Evolutionary conservation across 805 yeast species (phyloP), one percentile per base, ranked within the genome.

Genomic region (Lachancea sp.): DNA sequence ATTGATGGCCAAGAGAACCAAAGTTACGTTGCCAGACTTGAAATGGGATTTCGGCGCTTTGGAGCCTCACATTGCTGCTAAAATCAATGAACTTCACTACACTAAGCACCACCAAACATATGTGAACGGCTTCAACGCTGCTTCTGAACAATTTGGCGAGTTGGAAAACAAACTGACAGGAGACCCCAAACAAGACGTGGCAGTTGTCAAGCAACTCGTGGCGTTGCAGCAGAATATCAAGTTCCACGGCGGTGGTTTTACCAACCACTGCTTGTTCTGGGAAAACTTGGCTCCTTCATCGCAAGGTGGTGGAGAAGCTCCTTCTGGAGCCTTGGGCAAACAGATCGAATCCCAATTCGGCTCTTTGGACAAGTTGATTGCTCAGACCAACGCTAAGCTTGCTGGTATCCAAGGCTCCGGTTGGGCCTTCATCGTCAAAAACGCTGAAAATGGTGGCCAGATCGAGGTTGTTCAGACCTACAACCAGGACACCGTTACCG

Each of bases 391-490:
- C 67, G 56, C 76, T 36, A 77, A 79, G 62, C 70, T 88, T 58
- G 95, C 95, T 31, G 93, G 93, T 47, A 76, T 88, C 57, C 96
- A 88, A 70, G 96, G 96, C 63, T 84, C 95, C 5, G 96, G 96
- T 38, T 88, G 96, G 96, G 93, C 93, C 27, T 88, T 90, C 73
- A 72, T 88, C 52, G 95, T 81, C 57, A 85, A 84, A 77, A 84
- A 87, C 74, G 73, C 77, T 62, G 81, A 75, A 50, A 81, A 81
- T 55, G 86, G 85, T 55, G 78, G 82, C 40, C 49, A 55, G 30
- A 65, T 88, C 56, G 95, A 85, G 53, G 83, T 88, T 45, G 82
- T 86, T 45, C 85, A 85, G 65, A 84, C 86, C 55, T 72, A 79
- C 55, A 88, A 88, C 74, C 96, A 88, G 70, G 96, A 88, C 68